Conservation (phyloP, 805 yeast genomes). For the Ogataea pignaliae region DNA sequence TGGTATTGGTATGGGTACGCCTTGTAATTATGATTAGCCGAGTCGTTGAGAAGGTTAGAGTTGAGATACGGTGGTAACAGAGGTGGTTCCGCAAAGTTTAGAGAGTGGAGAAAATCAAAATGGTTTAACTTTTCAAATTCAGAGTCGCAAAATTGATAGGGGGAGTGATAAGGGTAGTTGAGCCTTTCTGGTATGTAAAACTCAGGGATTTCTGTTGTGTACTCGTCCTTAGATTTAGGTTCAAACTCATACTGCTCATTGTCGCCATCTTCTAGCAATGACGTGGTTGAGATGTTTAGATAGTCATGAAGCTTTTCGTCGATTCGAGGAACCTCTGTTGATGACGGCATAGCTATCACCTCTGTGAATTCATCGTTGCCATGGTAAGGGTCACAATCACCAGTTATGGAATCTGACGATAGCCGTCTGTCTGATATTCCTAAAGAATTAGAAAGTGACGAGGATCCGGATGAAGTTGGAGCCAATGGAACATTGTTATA, state of each 20-base stretch:
- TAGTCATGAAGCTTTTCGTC: background rate
- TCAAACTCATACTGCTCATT: constrained; percentile 1
- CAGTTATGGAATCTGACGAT: no score
- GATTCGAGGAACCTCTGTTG: background rate
- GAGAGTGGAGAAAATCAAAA: constrained; percentile 28
- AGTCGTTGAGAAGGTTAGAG: constrained; percentile 34
- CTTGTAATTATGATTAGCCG: constrained; percentile 26
- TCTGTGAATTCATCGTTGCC: no score
- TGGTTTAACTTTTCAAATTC: constrained; percentile 31
- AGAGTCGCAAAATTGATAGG: constrained; percentile 31
- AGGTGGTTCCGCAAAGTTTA: constrained; percentile 32
- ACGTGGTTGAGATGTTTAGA: constrained; percentile 13
- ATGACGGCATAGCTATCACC: no score
- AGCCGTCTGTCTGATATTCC: no score
- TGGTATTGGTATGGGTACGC: constrained; percentile 31
- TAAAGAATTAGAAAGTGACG: background rate
- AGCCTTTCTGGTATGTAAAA: constrained; percentile 28
- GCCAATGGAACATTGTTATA: constrained; percentile 22
- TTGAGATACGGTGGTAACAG: constrained; percentile 35
- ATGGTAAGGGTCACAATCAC: no score
- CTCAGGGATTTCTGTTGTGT: constrained; percentile 32
- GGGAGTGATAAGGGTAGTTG: constrained; percentile 29
- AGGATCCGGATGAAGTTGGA: constrained; percentile 10
- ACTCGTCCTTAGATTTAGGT: constrained; percentile 14
- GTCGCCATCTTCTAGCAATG: constrained; percentile 3